A percentile compares a stretch with the other conserved stretches of the same genome.
phyloP scores from a whole-genome alignment of 345 rosid species.

The Clausena lansium region DNA sequence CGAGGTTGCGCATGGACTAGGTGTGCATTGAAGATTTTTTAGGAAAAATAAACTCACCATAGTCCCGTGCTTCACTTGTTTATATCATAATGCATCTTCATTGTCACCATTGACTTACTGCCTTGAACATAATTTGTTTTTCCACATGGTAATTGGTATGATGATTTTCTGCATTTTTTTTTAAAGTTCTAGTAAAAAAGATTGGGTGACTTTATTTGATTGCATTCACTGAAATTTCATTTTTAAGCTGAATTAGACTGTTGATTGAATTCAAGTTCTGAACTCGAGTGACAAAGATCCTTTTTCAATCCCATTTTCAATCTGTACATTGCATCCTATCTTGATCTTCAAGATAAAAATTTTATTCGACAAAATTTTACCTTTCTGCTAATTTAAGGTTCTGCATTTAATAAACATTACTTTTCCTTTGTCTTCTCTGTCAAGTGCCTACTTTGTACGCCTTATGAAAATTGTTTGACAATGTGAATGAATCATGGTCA shows the following conservation, averaged over 20 bases:
- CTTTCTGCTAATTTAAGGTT: background rate
- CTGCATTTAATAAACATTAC: background rate
- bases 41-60: background rate
- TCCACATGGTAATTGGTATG: background rate
- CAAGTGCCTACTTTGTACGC: background rate
- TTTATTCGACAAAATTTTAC: background rate
- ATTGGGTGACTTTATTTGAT: too few relatives aligned
- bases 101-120: background rate
- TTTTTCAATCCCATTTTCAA: background rate
- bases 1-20: background rate
- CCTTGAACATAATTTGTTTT: background rate
- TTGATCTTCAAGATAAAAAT: conserved; percentile 7
- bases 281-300: background rate
- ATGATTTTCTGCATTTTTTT: background rate
- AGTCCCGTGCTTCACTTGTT: background rate
- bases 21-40: background rate
- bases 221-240: too few relatives aligned
- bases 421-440: background rate
- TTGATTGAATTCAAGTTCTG: background rate
- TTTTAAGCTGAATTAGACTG: background rate
- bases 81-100: background rate
- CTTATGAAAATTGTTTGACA: background rate
- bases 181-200: too few relatives aligned
- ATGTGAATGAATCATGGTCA: background rate
- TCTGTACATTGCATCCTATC: background rate